Conservation (phyloP, 192 early-diverging fungal genomes). For the Podila minutissima region DNA sequence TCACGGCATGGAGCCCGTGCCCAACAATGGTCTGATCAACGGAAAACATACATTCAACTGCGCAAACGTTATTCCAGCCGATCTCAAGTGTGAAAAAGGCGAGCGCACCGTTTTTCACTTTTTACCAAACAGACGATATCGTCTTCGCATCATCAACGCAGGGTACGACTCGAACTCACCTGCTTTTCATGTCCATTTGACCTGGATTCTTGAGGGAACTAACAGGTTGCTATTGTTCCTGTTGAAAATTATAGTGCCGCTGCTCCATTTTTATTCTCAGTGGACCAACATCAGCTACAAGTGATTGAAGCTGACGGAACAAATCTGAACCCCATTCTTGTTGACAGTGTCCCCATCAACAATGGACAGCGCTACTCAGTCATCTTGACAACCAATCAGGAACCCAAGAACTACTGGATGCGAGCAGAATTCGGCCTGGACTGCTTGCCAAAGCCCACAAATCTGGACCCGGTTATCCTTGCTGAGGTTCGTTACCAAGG, state of each 20-base stretch:
- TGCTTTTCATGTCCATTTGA: not conserved
- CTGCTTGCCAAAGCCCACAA: slow-evolving; percentile 37
- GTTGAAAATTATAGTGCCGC: slow-evolving; percentile 55
- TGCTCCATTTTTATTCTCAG: slow-evolving; percentile 69
- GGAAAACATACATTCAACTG: slow-evolving; percentile 55
- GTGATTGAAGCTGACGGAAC: slow-evolving; percentile 80
- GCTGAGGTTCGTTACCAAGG: slow-evolving; percentile 58
- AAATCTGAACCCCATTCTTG: slow-evolving; percentile 30
- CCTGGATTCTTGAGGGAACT: not conserved
- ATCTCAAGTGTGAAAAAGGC: slow-evolving; percentile 15
- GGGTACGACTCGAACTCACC: slow-evolving; percentile 12
- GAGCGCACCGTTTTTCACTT: slow-evolving; percentile 44
- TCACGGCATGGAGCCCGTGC: slow-evolving; percentile 26
- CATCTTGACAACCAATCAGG: slow-evolving; percentile 57
- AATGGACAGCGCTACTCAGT: slow-evolving; percentile 62
- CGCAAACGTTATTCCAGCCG: slow-evolving; percentile 23
- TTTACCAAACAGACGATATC: slow-evolving; percentile 53
- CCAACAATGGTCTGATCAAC: slow-evolving; percentile 64
- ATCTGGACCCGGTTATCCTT: slow-evolving; percentile 40
- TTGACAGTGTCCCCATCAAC: slow-evolving; percentile 55
- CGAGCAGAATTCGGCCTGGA: slow-evolving; percentile 48
- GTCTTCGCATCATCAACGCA: slow-evolving; percentile 69
- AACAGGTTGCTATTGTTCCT: not conserved
- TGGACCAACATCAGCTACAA: slow-evolving; percentile 73
- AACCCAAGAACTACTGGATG: slow-evolving; percentile 56